Percentiles rank a stretch among this genome's conserved stretches.
These are phyloP conservation scores for Leccinum fallax DNA, from an alignment of 1,284 basidiomycete genomes.

Conservation along the genomic window DNA sequence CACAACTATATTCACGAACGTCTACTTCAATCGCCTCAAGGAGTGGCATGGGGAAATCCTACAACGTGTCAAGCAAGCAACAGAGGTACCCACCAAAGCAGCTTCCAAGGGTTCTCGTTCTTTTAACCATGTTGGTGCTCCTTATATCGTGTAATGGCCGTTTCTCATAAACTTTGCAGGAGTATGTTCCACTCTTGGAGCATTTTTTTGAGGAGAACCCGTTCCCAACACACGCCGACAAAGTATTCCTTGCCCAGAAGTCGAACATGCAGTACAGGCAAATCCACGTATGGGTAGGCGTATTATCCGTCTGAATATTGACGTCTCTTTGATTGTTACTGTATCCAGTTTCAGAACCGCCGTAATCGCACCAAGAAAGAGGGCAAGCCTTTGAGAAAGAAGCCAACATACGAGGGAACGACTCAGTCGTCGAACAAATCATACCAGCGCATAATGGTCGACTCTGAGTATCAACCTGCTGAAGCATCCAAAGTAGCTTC, in stretches of 20 bases:
- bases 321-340: background rate
- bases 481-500: rapidly evolving
- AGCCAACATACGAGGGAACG: background rate
- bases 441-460: background rate
- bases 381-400: conserved; percentile 1
- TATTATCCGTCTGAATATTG: rapidly evolving
- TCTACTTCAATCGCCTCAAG: no score
- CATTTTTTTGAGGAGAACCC: background rate
- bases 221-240: background rate
- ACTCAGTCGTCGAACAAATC: background rate
- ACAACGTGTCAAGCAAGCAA: no score
- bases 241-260: background rate
- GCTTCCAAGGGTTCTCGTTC: rapidly evolving
- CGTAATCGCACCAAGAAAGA: conserved; percentile 24
- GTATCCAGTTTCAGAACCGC: conserved; percentile 24
- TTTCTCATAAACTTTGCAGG: background rate
- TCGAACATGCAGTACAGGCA: background rate
- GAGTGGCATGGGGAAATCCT: no score
- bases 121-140: background rate
- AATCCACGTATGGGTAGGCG: background rate
- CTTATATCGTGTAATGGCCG: no score
- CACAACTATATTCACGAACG: no score
- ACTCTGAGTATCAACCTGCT: background rate
- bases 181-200: background rate
- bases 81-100: background rate